Evolutionary conservation across 192 early-diverging fungal species (phyloP), one percentile per base, ranked within the genome.

Genomic region (Gaertneriomyces semiglobifer): DNA sequence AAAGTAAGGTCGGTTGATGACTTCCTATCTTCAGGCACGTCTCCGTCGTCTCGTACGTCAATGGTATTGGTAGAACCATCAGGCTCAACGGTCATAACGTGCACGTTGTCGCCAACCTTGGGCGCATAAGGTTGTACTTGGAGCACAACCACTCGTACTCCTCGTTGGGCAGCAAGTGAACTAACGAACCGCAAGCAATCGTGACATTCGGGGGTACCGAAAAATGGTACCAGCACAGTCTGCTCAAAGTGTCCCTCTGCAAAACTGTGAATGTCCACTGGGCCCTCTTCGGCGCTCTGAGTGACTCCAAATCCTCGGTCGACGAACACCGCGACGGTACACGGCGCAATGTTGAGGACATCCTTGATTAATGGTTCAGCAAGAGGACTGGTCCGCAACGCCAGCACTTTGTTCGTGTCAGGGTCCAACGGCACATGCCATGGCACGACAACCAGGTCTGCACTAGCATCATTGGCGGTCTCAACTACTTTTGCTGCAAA

Each of bases 151-250:
- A 70, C 60, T 14, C 60, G 18, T 52, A 71, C 33, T 2, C 62
- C 69, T 0, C 55, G 55, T 45, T 71, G 69, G 7, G 61, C 53
- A 0, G 77, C 81, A 33, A 93, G 59, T 4, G 78, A 77, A 19
- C 82, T 71, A 0, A 86, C 84, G 43, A 91, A 68, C 2, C 73
- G 62, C 0, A 86, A 45, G 0, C 87, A 84, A 44, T 86, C 84
- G 69, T 84, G 80, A 74, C 93, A 92, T 63, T 95, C 93, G 4
- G 69, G 53, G 4, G 88, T 84, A 10, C 91, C 92, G 53, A 87
- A 69, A 68, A 90, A 89, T 12, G 86, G 83, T 20, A 93, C 82
- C 4, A 92, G 75, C 19, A 95, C 81, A 74, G 16, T 56, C 71
- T 63, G 87, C 78, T 47, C 80, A 55, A 47, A 72, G 16, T 40